Evolutionary conservation across 202 grass and related monocot species (phyloP).

Genomic region (Digitaria exilis): DNA sequence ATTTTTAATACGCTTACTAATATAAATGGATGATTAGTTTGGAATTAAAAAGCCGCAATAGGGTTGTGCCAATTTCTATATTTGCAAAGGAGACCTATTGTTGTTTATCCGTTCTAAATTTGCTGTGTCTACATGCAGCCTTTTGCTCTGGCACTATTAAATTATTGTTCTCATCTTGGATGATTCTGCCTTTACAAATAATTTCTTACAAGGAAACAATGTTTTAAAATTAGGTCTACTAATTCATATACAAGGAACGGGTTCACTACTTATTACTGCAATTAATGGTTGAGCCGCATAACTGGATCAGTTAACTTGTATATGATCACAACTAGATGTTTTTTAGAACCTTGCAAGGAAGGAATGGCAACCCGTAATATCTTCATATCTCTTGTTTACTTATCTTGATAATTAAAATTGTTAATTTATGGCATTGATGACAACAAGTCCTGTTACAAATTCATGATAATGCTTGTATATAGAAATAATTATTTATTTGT

Average conservation of each 20-base stretch:
- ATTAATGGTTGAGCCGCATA: background rate
- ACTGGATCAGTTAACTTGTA: background rate
- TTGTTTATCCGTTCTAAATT: background rate
- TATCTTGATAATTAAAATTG: background rate
- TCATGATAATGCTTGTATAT: constrained; percentile 29
- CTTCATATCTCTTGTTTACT: background rate
- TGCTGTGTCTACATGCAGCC: background rate
- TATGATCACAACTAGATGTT: background rate
- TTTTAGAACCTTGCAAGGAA: background rate
- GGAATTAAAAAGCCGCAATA: background rate
- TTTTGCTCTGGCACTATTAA: background rate
- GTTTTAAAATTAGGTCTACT: background rate
- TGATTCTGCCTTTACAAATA: background rate
- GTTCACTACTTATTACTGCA: background rate
- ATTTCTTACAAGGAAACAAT: background rate
- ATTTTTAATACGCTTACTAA: background rate
- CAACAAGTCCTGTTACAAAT: background rate
- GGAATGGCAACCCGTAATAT: background rate
- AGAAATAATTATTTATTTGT: background rate
- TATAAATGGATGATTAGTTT: background rate
- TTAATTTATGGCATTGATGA: constrained; percentile 11
- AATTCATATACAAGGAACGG: background rate
- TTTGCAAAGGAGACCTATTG: background rate
- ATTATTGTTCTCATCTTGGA: background rate
- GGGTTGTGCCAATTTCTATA: background rate